Percentiles rank a stretch among this genome's conserved stretches.
Evolutionary conservation across 176 grass and related monocot genomes (phyloP).

Genomic region (Oryza australiensis): DNA sequence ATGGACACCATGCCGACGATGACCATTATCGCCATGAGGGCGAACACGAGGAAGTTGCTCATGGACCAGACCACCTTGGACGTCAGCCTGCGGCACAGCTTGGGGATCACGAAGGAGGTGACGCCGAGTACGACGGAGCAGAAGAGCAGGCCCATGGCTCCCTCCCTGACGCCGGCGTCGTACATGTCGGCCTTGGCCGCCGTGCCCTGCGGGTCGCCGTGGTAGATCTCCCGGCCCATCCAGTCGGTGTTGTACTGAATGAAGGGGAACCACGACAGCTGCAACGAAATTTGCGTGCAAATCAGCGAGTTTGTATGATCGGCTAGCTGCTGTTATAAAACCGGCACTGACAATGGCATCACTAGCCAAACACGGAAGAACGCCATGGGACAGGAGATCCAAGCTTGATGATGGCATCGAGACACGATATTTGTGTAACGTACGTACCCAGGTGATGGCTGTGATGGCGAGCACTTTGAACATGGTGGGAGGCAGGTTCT

Average conservation of each 20-base stretch:
- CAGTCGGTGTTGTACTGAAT: constrained; percentile 87
- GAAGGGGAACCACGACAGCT: constrained; percentile 69
- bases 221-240: constrained; percentile 64
- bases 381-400: too few relatives aligned
- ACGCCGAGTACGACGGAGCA: constrained; percentile 52
- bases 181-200: constrained; percentile 4
- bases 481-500: constrained; percentile 78
- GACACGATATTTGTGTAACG: too few relatives aligned
- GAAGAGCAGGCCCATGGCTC: constrained; percentile 70
- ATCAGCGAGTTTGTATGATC: background rate
- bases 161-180: constrained; percentile 46
- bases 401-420: too few relatives aligned
- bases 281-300: background rate
- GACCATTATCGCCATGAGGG: constrained; percentile 33
- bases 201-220: constrained; percentile 32
- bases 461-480: constrained; percentile 72
- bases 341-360: too few relatives aligned
- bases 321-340: too few relatives aligned
- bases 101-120: constrained; percentile 52
- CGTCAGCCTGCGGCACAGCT: constrained; percentile 54
- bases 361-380: too few relatives aligned
- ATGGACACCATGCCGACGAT: constrained; percentile 33
- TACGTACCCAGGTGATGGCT: constrained; percentile 69
- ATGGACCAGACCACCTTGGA: constrained; percentile 53
- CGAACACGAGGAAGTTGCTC: constrained; percentile 47